These are phyloP conservation scores for Xylaria sp. DNA, from an alignment of 2,329 filamentous ascomycete genomes.

Conservation along the genomic window DNA sequence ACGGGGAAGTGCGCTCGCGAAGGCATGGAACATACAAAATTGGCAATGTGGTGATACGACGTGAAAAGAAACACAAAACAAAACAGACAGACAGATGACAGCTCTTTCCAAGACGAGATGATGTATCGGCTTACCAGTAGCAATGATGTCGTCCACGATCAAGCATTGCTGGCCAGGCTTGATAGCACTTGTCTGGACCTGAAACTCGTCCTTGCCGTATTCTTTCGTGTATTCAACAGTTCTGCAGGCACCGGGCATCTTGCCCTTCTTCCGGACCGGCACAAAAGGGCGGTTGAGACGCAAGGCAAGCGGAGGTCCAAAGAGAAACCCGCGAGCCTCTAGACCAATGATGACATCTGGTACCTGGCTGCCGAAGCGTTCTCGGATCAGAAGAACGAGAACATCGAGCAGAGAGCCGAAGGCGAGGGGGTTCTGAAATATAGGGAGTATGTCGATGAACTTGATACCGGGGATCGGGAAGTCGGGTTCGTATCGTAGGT, in stretches of 20 bases:
- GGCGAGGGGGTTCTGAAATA: conserved; percentile 81
- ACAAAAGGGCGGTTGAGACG: conserved; percentile 87
- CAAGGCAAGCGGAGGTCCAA: conserved; percentile 89
- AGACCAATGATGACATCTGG: conserved; percentile 94
- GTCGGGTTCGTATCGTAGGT: conserved; percentile 87
- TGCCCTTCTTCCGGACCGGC: conserved; percentile 93
- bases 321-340: conserved; percentile 94
- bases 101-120: conserved; percentile 21
- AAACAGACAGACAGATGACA: not conserved
- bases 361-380: conserved; percentile 68
- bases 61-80: not conserved
- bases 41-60: not conserved
- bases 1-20: not conserved
- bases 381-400: conserved; percentile 82
- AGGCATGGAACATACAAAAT: conserved; percentile 6
- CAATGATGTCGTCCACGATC: conserved; percentile 97
- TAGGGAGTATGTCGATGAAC: conserved; percentile 97
- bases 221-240: conserved; percentile 93
- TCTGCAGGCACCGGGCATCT: conserved; percentile 88
- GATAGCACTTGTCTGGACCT: conserved; percentile 91
- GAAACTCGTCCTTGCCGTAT: conserved; percentile 94
- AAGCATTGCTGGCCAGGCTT: conserved; percentile 88
- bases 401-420: conserved; percentile 84
- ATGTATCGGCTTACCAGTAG: conserved; percentile 76
- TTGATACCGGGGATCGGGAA: conserved; percentile 92